phyloP scores from a whole-genome alignment of 257 asterid genomes.

The Ligustrum vulgare region DNA sequence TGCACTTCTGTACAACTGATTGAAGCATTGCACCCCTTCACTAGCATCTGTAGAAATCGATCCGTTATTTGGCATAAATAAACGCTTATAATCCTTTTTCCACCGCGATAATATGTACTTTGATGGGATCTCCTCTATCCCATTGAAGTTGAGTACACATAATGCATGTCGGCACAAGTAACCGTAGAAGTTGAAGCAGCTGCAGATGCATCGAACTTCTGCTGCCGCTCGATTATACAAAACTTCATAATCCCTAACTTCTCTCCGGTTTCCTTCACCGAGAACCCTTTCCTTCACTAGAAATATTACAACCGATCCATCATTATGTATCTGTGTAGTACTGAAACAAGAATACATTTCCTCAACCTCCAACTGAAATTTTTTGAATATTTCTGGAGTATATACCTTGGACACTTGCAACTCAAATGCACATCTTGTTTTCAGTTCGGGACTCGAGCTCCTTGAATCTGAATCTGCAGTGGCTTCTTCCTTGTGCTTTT shows the following conservation, averaged over 20 bases:
- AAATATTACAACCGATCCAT: slow-evolving; percentile 57
- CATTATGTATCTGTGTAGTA: slow-evolving; percentile 61
- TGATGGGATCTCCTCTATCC: slow-evolving; percentile 71
- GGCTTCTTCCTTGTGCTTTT: slow-evolving; percentile 69
- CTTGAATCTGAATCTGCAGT: slow-evolving; percentile 67
- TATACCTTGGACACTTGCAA: slow-evolving; percentile 66
- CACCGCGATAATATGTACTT: slow-evolving; percentile 70
- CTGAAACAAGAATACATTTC: slow-evolving; percentile 88
- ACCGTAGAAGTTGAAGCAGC: slow-evolving; percentile 81
- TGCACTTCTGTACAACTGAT: slow-evolving; percentile 63
- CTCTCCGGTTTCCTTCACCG: slow-evolving; percentile 65
- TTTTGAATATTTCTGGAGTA: slow-evolving; percentile 56
- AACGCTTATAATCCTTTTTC: slow-evolving; percentile 70
- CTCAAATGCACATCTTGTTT: slow-evolving; percentile 70
- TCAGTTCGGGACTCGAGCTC: slow-evolving; percentile 50
- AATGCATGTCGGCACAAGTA: slow-evolving; percentile 75
- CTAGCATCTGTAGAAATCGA: slow-evolving; percentile 28
- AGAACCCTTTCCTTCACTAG: slow-evolving; percentile 69
- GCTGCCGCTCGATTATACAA: slow-evolving; percentile 48
- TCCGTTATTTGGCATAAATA: slow-evolving; percentile 31
- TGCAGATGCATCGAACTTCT: slow-evolving; percentile 80
- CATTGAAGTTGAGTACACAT: slow-evolving; percentile 73
- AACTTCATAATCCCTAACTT: slow-evolving; percentile 65
- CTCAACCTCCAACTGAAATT: slow-evolving; percentile 75
- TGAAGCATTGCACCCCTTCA: slow-evolving; percentile 44